Conservation (phyloP, 305 asterid species). For the Plantago rigida region DNA sequence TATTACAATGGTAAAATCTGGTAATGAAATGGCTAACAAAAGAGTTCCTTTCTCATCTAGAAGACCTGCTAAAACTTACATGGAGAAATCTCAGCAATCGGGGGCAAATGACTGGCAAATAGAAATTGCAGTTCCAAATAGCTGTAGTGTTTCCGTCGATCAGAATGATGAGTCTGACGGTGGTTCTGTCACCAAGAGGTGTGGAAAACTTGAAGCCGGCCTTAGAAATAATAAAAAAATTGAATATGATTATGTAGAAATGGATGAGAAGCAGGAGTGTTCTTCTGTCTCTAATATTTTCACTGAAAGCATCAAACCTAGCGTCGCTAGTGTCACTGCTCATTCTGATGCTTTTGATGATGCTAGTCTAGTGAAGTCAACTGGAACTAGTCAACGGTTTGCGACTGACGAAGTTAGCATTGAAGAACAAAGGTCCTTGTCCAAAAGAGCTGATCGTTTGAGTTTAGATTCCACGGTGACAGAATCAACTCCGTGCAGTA, state of each 20-base stretch:
- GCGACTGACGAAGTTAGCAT: conserved; percentile 50
- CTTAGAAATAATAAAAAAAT: conserved; percentile 39
- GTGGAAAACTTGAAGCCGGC: conserved; percentile 41
- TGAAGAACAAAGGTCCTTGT: conserved; percentile 57
- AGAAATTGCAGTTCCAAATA: conserved; percentile 72
- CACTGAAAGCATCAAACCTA: conserved; percentile 47
- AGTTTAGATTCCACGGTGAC: conserved; percentile 82
- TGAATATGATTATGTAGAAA: conserved; percentile 55
- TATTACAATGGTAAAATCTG: conserved; percentile 36
- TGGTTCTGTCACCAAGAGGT: conserved; percentile 58
- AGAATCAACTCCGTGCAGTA: conserved; percentile 48
- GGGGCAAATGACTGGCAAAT: conserved; percentile 62
- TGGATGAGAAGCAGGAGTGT: conserved; percentile 63
- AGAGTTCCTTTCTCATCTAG: conserved; percentile 57
- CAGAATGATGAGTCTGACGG: conserved; percentile 62
- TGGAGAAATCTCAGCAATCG: conserved; percentile 53
- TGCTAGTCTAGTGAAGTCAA: conserved; percentile 49
- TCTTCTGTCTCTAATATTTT: conserved; percentile 62
- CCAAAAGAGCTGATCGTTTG: conserved; percentile 53
- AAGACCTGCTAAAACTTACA: conserved; percentile 42
- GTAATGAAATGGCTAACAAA: conserved; percentile 39
- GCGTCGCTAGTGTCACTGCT: conserved; percentile 30
- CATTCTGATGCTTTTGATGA: conserved; percentile 43
- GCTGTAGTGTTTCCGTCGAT: conserved; percentile 31
- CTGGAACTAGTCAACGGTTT: conserved; percentile 51